phyloP scores from a whole-genome alignment of 768 basidiomycete genomes.

The Kwoniella sp. region DNA sequence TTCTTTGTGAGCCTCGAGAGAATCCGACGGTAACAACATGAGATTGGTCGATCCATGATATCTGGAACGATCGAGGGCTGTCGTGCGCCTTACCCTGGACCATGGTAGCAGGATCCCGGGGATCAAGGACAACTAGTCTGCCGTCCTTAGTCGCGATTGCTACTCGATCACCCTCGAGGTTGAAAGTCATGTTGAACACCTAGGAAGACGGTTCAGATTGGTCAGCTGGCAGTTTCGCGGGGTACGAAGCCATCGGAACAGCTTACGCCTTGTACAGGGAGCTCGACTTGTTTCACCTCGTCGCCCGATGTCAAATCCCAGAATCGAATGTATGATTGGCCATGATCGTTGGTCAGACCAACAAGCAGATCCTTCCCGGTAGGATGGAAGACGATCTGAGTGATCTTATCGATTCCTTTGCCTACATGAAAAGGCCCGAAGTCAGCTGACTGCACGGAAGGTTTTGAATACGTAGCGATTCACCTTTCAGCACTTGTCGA shows the following conservation, averaged over 20 bases:
- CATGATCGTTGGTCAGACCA: conserved; percentile 53
- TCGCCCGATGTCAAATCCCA: conserved; percentile 43
- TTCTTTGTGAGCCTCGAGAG: conserved; percentile 52
- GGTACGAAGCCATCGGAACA: too few relatives aligned
- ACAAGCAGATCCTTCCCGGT: conserved; percentile 51
- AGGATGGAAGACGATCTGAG: conserved; percentile 52
- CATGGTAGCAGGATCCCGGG: conserved; percentile 34
- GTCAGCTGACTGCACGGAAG: too few relatives aligned
- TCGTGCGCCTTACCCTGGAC: conserved; percentile 49
- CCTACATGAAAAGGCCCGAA: conserved; percentile 16
- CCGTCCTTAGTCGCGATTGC: conserved; percentile 56
- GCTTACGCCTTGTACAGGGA: conserved; percentile 46
- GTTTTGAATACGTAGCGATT: conserved; percentile 5
- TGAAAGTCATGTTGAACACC: conserved; percentile 52
- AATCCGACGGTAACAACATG: conserved; percentile 55
- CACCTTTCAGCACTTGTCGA: conserved; percentile 46
- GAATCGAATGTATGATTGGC: conserved; percentile 42
- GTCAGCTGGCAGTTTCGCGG: background rate
- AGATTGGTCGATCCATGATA: conserved; percentile 50
- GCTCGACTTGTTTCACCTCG: conserved; percentile 18
- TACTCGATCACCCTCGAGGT: conserved; percentile 41
- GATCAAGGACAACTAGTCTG: conserved; percentile 53
- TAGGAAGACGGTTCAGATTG: conserved; percentile 3
- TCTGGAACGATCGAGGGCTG: conserved; percentile 53
- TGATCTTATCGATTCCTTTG: conserved; percentile 50